Conservation (phyloP, 1,284 basidiomycete species). For the Ustilago hordei region DNA sequence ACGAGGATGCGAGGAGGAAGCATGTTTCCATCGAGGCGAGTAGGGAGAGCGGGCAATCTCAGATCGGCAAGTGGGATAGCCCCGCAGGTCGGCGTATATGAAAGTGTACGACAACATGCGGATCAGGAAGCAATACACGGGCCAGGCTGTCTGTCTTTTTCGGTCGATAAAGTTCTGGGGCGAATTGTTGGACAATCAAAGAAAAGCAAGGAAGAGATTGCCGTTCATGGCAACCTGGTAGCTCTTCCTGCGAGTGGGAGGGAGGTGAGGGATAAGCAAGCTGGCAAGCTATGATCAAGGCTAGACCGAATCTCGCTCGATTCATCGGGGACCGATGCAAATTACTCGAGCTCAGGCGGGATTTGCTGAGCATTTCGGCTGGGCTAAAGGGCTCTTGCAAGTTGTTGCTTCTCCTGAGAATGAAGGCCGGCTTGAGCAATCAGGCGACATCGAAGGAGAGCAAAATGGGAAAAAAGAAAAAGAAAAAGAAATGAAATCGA, state of each 20-base stretch:
- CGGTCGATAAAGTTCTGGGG: not conserved
- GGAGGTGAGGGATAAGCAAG: not conserved
- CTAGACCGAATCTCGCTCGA: conserved; percentile 12
- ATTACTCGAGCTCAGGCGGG: not conserved
- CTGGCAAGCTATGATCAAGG: conserved; percentile 2
- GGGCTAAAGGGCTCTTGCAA: not conserved
- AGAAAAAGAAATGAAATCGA: not conserved
- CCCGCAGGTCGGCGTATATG: not conserved
- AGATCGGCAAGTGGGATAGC: not conserved
- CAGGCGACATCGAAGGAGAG: not conserved
- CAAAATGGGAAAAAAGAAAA: not conserved
- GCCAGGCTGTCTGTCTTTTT: not conserved
- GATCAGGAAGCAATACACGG: not conserved
- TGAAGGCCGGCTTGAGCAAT: not conserved
- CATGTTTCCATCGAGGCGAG: not conserved
- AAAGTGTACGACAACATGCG: not conserved
- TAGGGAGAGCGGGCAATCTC: not conserved
- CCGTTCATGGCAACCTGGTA: not conserved
- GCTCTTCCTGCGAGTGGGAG: not conserved
- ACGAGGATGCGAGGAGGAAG: not conserved
- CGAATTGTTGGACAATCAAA: not conserved
- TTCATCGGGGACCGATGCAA: conserved; percentile 2
- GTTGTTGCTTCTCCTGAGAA: not conserved
- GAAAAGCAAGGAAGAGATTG: not conserved
- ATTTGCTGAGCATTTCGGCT: not conserved